Conservation (phyloP, 768 basidiomycete genomes). For the Amanita pseudoporphyria region DNA sequence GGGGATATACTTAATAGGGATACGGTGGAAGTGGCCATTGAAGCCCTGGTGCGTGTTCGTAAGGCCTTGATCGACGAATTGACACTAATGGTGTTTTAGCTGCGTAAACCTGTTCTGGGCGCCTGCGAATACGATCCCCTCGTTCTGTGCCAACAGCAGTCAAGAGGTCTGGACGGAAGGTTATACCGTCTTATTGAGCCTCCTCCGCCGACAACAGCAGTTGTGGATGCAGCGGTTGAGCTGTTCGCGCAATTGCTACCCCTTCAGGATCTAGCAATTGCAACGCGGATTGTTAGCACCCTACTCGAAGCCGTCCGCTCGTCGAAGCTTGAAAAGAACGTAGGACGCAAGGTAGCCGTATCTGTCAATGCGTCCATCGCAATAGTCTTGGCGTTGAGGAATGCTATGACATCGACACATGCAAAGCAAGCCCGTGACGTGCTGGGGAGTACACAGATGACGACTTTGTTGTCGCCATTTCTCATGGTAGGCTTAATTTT, state of each 20-base stretch:
- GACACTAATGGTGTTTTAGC: constrained; percentile 26
- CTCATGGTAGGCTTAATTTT: constrained; percentile 51
- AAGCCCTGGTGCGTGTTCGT: constrained; percentile 50
- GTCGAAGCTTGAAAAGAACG: constrained; percentile 76
- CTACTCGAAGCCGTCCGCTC: constrained; percentile 62
- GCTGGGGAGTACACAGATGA: constrained; percentile 56
- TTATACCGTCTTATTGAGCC: constrained; percentile 37
- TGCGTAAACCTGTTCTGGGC: constrained; percentile 69
- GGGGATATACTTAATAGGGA: constrained; percentile 62
- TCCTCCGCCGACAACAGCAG: constrained; percentile 69
- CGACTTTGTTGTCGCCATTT: constrained; percentile 53
- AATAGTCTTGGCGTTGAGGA: constrained; percentile 57
- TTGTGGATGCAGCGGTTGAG: constrained; percentile 84
- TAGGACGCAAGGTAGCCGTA: constrained; percentile 79
- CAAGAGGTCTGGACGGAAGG: constrained; percentile 32
- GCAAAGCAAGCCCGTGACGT: constrained; percentile 55
- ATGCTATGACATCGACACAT: constrained; percentile 35
- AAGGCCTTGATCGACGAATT: not conserved
- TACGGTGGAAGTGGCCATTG: constrained; percentile 70
- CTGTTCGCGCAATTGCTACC: constrained; percentile 76
- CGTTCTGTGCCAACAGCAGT: constrained; percentile 47
- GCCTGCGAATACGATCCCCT: constrained; percentile 84
- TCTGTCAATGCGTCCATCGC: constrained; percentile 73
- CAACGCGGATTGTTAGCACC: constrained; percentile 42
- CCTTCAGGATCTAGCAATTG: constrained; percentile 57